Evolutionary conservation across 345 rosid genomes (phyloP).

Genomic region (Mangifera indica): DNA sequence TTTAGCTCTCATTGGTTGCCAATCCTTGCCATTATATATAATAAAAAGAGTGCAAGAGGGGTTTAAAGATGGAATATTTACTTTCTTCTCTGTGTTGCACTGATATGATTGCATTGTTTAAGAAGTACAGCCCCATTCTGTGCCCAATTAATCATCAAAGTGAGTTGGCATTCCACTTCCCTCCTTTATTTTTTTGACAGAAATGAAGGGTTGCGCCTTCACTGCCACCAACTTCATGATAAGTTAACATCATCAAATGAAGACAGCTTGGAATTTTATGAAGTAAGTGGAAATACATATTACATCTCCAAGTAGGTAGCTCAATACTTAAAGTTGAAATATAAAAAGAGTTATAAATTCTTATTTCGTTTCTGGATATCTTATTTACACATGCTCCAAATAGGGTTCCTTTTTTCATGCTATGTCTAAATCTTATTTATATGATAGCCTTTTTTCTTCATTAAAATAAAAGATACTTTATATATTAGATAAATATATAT

Average conservation of each 20-base stretch:
- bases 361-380: too few species aligned
- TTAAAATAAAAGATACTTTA: too few species aligned
- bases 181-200: neutral
- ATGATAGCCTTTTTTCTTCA: too few species aligned
- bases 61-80: neutral
- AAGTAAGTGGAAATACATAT: neutral
- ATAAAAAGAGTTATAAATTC: too few species aligned
- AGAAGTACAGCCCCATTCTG: neutral
- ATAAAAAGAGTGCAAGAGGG: neutral
- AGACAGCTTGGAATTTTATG: neutral
- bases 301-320: neutral
- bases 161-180: slow-evolving; percentile 24
- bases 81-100: slow-evolving; percentile 7
- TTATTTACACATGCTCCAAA: too few species aligned
- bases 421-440: too few species aligned
- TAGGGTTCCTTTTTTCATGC: too few species aligned
- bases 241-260: neutral
- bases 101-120: neutral
- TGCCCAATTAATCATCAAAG: neutral
- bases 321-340: too few species aligned
- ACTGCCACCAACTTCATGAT: slow-evolving; percentile 5
- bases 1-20: slow-evolving; percentile 3
- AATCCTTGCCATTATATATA: too few species aligned
- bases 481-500: too few species aligned
- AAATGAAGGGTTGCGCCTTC: neutral